These are phyloP conservation scores for Botryobasidium botryosum DNA, from an alignment of 768 basidiomycete genomes.

Conservation along the genomic window DNA sequence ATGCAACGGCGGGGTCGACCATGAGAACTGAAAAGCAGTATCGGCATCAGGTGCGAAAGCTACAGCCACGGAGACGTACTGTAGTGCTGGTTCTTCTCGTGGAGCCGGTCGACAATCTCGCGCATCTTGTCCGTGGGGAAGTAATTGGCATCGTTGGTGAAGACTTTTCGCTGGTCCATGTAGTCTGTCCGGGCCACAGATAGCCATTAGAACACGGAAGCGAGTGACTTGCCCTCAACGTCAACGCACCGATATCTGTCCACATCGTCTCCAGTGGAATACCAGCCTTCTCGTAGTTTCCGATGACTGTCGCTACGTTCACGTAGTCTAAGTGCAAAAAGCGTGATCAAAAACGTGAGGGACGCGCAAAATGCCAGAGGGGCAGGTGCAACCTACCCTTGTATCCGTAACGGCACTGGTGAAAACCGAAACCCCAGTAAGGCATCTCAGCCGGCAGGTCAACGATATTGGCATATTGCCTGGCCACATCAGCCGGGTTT, in stretches of 20 bases:
- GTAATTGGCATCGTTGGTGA: conserved; percentile 50
- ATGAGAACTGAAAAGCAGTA: conserved; percentile 33
- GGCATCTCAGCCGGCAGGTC: conserved; percentile 56
- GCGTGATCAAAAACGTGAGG: background rate
- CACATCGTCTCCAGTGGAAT: conserved; percentile 68
- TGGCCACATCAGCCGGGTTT: conserved; percentile 38
- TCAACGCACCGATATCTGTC: conserved; percentile 53
- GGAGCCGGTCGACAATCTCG: conserved; percentile 47
- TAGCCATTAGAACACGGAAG: too few species aligned
- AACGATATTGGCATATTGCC: conserved; percentile 51
- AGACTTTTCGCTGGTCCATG: conserved; percentile 48
- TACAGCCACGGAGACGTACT: conserved; percentile 22
- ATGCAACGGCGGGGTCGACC: conserved; percentile 57
- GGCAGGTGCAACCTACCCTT: conserved; percentile 24
- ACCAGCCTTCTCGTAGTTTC: conserved; percentile 38
- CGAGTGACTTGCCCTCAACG: too few species aligned
- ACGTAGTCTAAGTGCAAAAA: conserved; percentile 31
- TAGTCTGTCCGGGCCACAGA: conserved; percentile 25
- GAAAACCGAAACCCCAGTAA: conserved; percentile 56
- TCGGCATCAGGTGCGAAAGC: background rate
- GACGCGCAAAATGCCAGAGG: background rate
- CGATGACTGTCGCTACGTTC: conserved; percentile 43
- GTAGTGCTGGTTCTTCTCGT: conserved; percentile 39
- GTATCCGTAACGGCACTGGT: conserved; percentile 60
- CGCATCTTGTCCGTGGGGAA: conserved; percentile 46